Evolutionary conservation across 1,284 basidiomycete species (phyloP), one percentile per base, ranked within the genome.

Genomic region (Neonothopanus nambi): DNA sequence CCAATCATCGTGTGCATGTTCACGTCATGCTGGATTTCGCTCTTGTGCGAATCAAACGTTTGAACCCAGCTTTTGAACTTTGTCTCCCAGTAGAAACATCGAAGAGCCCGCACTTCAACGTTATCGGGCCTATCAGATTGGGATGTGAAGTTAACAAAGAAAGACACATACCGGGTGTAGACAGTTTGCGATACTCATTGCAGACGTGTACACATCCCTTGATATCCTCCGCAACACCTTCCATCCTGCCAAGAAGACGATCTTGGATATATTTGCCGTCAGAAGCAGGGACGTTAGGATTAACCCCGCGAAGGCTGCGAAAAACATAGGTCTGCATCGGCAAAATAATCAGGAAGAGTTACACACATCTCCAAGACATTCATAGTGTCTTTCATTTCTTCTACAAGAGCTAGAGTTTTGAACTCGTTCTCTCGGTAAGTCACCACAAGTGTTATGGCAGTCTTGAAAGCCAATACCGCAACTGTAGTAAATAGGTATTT

Each of bases 311-410:
- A 23, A 37, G 17, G 24, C 37, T 39, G 36, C 49, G 38, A 6
- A 45, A 24, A 28, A 24, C 18, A 17, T 13, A 44, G 36, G 28
- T 20, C 18, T 21, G 17, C 18, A 18, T 24, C n/a, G n/a, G n/a
- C n/a, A n/a, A 18, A 49, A 26, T 18, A 23, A 45, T 45, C 23
- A 24, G 26, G 11, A 37, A 24, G 11, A n/a, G 39, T 23, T 5
- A 26, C 46, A 21, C 36, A 52, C 51, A 52, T 20, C 11, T 13
- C 39, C n/a, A 52, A 28, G n/a, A 26, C 28, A 35, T 12, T 15
- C 51, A 52, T 52, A 42, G 39, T 52, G 24, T 52, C 51, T 33
- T 24, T 39, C 52, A 54, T 54, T 3, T 26, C 28, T 5, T 30
- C 6, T n/a, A 42, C 35, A 18, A 54, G 40, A 7, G 47, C 24